A percentile compares a stretch with the other conserved stretches of the same genome.
phyloP scores from a whole-genome alignment of 192 early-diverging fungal species.

The Rhizophagus clarus region DNA sequence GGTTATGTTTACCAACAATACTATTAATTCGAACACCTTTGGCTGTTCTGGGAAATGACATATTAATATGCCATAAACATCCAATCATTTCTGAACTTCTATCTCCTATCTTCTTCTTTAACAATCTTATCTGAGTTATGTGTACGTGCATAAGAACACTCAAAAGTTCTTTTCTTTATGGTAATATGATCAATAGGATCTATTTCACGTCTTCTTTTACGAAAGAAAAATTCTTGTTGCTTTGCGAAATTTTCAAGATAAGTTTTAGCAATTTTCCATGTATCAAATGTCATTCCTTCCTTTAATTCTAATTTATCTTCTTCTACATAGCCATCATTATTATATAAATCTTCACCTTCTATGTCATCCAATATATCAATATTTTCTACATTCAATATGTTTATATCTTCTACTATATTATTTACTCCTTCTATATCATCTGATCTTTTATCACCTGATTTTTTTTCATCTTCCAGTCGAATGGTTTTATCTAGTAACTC shows the following conservation, averaged over 20 bases:
- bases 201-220: neutral
- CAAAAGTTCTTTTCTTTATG: neutral
- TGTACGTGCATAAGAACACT: neutral
- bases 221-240: neutral
- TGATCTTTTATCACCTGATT: too few species aligned
- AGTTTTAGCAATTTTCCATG: neutral
- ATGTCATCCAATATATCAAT: too few species aligned
- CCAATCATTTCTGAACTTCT: neutral
- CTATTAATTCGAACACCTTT: neutral
- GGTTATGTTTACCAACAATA: neutral
- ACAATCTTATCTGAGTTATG: neutral
- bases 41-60: neutral
- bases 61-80: neutral
- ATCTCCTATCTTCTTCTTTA: neutral
- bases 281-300: neutral
- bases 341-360: too few species aligned
- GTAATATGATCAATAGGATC: neutral
- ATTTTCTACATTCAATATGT: too few species aligned
- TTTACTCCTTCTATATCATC: too few species aligned
- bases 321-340: conserved; percentile 21
- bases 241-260: neutral
- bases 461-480: too few species aligned
- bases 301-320: neutral
- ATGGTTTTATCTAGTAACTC: too few species aligned
- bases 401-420: too few species aligned